Percentiles rank a stretch among this genome's conserved stretches.
These are phyloP conservation scores for Talaromyces liani DNA, from an alignment of 495 filamentous ascomycete species.

Conservation along the genomic window DNA sequence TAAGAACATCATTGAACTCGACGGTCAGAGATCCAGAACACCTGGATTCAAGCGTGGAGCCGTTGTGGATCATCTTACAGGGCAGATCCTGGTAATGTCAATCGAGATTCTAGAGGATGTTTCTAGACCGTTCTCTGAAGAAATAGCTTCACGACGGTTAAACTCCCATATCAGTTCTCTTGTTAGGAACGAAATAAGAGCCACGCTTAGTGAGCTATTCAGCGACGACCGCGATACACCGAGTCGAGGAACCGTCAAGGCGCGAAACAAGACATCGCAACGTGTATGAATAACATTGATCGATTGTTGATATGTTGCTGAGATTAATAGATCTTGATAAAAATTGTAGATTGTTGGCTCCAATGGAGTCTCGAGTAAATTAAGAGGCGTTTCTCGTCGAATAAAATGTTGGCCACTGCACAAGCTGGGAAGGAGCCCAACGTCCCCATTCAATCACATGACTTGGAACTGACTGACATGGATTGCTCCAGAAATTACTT, in stretches of 20 bases:
- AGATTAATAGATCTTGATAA: neutral
- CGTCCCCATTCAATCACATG: neutral
- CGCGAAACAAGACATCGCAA: neutral
- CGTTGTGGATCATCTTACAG: neutral
- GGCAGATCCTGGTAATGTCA: neutral
- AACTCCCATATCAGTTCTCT: neutral
- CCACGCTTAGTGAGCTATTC: no score
- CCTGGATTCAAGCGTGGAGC: neutral
- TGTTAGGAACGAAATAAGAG: neutral
- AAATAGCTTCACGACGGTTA: neutral
- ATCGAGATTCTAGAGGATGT: neutral
- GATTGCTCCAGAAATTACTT: neutral
- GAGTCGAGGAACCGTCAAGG: neutral
- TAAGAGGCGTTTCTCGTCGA: neutral
- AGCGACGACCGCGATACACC: neutral
- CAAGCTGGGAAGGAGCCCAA: neutral
- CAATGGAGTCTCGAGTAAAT: neutral
- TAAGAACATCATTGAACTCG: no score
- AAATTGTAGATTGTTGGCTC: neutral
- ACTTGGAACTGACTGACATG: neutral
- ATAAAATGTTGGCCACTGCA: neutral
- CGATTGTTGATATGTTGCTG: neutral
- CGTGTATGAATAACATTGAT: neutral
- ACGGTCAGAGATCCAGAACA: neutral
- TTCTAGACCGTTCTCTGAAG: neutral